phyloP scores from a whole-genome alignment of 345 rosid genomes.

The rapeseed (Brassica napus) region Da-Ae NC_063442.1:2777501-2778000 shows the following conservation, averaged over 20 bases:
- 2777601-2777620: neutral
- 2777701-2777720: slow-evolving; percentile 84
- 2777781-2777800: slow-evolving; percentile 57
- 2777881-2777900: slow-evolving; percentile 75
- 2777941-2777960: neutral
- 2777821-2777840: slow-evolving; percentile 64
- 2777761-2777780: slow-evolving; percentile 50
- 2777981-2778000: slow-evolving; percentile 26
- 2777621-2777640: slow-evolving; percentile 2
- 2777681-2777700: slow-evolving; percentile 87
- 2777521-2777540: slow-evolving; percentile 86
- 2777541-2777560: slow-evolving; percentile 70
- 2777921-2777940: slow-evolving; percentile 22
- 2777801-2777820: slow-evolving; percentile 76
- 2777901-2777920: slow-evolving; percentile 53
- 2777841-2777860: slow-evolving; percentile 91
- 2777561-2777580: slow-evolving; percentile 7
- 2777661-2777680: slow-evolving; percentile 94
- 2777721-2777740: slow-evolving; percentile 75
- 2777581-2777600: neutral
- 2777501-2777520: slow-evolving; percentile 79
- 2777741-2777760: slow-evolving; percentile 65
- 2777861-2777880: slow-evolving; percentile 86
- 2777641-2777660: slow-evolving; percentile 55
- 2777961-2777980: slow-evolving; percentile 6